These are phyloP conservation scores for Trichoderma guizhouense DNA, from an alignment of 2,329 filamentous ascomycete species.

Conservation along the genomic window DNA sequence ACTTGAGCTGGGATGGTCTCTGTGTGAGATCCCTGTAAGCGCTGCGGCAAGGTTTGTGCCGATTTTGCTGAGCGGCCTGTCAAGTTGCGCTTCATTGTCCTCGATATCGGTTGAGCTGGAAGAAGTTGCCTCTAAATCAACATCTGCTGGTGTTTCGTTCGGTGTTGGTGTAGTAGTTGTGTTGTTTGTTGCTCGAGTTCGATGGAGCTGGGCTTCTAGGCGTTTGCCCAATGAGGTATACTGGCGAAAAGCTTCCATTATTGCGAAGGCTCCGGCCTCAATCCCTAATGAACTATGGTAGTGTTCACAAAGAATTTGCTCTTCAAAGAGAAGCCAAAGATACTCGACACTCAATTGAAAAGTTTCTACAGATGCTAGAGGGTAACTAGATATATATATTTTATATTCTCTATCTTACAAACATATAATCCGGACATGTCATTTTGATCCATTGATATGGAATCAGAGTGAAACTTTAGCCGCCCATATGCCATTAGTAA, in stretches of 20 bases:
- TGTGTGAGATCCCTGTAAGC: not conserved
- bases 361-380: not conserved
- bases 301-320: not conserved
- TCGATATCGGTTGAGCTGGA: not conserved
- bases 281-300: not conserved
- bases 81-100: not conserved
- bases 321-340: not conserved
- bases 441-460: not conserved
- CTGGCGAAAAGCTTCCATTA: conserved; percentile 2
- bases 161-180: not conserved
- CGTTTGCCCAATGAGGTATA: not conserved
- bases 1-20: not conserved
- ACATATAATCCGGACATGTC: not conserved
- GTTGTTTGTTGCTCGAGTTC: not conserved
- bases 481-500: not conserved
- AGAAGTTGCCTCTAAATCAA: not conserved
- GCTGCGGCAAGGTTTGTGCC: conserved; percentile 1
- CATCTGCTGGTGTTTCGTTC: not conserved
- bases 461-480: not conserved
- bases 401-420: not conserved
- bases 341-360: not conserved
- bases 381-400: not conserved
- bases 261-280: not conserved
- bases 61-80: not conserved
- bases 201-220: not conserved